Evolutionary conservation across 1,284 basidiomycete species (phyloP).

Genomic region (Austroboletus niveus): DNA sequence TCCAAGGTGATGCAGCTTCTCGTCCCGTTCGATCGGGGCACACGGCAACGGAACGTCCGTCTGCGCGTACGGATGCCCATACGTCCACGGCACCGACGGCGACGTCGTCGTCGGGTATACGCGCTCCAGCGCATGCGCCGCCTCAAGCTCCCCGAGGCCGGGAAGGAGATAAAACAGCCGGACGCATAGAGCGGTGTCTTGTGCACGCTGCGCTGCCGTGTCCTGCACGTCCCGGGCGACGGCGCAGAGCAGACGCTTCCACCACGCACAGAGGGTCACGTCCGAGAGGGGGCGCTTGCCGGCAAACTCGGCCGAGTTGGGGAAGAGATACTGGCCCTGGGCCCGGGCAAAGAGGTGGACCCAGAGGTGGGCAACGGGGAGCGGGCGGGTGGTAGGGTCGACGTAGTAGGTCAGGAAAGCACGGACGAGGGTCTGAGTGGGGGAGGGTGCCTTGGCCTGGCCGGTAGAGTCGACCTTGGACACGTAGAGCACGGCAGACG

Average conservation of each 20-base stretch:
- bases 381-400: slow-evolving; percentile 62
- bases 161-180: slow-evolving; percentile 71
- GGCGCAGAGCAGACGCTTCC: slow-evolving; percentile 72
- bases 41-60: slow-evolving; percentile 47
- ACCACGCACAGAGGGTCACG: slow-evolving; percentile 86
- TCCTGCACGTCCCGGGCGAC: slow-evolving; percentile 41
- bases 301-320: slow-evolving; percentile 76
- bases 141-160: slow-evolving; percentile 70
- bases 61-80: slow-evolving; percentile 75
- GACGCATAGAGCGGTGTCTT: slow-evolving; percentile 16
- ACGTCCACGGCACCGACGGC: slow-evolving; percentile 50
- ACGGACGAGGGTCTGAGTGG: slow-evolving; percentile 68
- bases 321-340: slow-evolving; percentile 92
- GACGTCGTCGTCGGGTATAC: slow-evolving; percentile 32
- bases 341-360: slow-evolving; percentile 91
- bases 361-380: slow-evolving; percentile 57
- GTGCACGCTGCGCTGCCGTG: background rate
- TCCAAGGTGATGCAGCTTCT: slow-evolving; percentile 50
- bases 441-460: slow-evolving; percentile 57
- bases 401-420: slow-evolving; percentile 72
- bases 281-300: slow-evolving; percentile 82
- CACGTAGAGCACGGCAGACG: slow-evolving; percentile 80
- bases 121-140: slow-evolving; percentile 55
- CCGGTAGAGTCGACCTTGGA: slow-evolving; percentile 95
- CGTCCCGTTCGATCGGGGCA: slow-evolving; percentile 13